phyloP scores from a whole-genome alignment of 2,329 filamentous ascomycete species.

The Penicillium palitans region DNA sequence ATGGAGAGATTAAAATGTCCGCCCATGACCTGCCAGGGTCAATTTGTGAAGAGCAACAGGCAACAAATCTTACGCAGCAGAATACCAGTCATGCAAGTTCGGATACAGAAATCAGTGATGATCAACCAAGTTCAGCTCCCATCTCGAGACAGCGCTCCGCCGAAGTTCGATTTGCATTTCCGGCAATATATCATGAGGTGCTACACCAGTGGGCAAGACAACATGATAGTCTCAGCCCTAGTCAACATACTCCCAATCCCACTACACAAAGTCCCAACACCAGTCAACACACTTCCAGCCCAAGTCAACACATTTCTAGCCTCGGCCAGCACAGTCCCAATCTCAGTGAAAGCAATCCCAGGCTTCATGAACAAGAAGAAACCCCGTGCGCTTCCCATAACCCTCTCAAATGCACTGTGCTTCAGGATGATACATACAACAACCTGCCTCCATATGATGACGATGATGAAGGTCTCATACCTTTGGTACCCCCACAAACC shows the following conservation, averaged over 20 bases:
- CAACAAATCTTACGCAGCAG: neutral
- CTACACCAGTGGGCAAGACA: slow-evolving; percentile 19
- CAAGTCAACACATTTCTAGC: neutral
- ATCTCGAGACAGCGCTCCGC: slow-evolving; percentile 12
- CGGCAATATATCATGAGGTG: slow-evolving; percentile 20
- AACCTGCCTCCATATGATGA: neutral
- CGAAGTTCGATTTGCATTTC: slow-evolving; percentile 21
- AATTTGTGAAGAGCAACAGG: neutral
- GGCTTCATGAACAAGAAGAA: neutral
- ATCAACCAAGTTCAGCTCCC: neutral
- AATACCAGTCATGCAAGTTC: neutral
- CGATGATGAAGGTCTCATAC: neutral
- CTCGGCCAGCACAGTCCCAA: neutral
- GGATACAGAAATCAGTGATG: neutral
- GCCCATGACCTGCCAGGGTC: neutral
- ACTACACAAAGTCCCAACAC: no score
- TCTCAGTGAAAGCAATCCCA: neutral
- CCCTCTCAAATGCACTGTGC: neutral
- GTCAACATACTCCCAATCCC: neutral
- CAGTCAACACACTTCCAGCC: neutral
- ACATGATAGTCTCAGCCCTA: neutral
- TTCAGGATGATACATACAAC: neutral
- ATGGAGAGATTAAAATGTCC: neutral
- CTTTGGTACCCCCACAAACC: neutral
- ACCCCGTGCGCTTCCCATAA: neutral